Conservation (phyloP, 495 filamentous ascomycete species). For the Lasiosphaeria miniovina region DNA sequence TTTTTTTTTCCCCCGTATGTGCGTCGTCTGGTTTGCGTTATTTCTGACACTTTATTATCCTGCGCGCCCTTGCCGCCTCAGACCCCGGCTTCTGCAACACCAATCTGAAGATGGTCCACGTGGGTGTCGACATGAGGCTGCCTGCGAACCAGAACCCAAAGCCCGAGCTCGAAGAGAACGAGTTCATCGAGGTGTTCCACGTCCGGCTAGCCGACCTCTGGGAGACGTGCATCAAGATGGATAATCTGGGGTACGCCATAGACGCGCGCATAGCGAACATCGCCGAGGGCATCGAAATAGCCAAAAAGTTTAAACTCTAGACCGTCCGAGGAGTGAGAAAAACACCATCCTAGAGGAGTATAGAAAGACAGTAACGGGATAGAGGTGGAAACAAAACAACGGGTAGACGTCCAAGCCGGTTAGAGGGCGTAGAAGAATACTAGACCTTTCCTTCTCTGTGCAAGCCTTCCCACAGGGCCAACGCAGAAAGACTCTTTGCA, state of each 20-base stretch:
- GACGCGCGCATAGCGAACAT: constrained; percentile 82
- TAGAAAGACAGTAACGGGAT: constrained; percentile 1
- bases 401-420: constrained; percentile 1
- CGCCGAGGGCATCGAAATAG: constrained; percentile 82
- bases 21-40: neutral
- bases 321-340: neutral
- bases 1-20: neutral
- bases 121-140: constrained; percentile 70
- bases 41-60: neutral
- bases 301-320: constrained; percentile 50
- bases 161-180: constrained; percentile 78
- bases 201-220: constrained; percentile 64
- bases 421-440: constrained; percentile 16
- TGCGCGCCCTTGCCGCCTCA: constrained; percentile 13
- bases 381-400: neutral
- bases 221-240: constrained; percentile 63
- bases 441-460: constrained; percentile 62
- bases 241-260: constrained; percentile 75
- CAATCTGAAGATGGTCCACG: constrained; percentile 79
- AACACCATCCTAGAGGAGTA: neutral
- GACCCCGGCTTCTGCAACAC: constrained; percentile 83
- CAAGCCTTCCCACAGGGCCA: constrained; percentile 73
- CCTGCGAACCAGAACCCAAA: constrained; percentile 65
- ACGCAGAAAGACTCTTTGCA: constrained; percentile 73
- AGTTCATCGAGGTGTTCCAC: constrained; percentile 86